Evolutionary conservation across 306 rosid genomes (phyloP), one percentile per base, ranked within the genome.

Genomic region (Glycine latifolia): DNA sequence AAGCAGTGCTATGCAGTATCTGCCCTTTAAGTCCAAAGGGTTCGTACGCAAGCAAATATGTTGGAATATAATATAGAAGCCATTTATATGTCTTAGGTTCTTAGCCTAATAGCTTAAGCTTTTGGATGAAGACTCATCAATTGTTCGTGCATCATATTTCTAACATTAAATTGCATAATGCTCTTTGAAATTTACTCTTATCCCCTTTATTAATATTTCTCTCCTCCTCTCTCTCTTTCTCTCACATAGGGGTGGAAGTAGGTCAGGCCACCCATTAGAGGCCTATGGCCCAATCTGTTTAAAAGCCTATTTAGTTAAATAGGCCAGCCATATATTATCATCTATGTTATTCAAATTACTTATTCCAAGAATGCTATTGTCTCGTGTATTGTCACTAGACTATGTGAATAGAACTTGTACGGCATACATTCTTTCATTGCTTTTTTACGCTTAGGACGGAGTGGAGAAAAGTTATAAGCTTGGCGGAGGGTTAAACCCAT

Each of bases 401-500:
- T 41, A 70, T 43, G n/a, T 76, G 63, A 46, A 77, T 52, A 48
- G 55, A 73, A 60, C 54, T 86, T 67, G 67, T 61, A 39, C 1
- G 7, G 37, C 71, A 75, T 52, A 54, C 37, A 43, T 76, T 77
- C n/a, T 58, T 60, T 56, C 49, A 78, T 60, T 59, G 59, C 14
- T 61, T 62, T 58, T 37, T 11, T 63, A n/a, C n/a, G n/a, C n/a
- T n/a, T n/a, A n/a, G n/a, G n/a, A n/a, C n/a, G n/a, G n/a, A n/a
- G n/a, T n/a, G n/a, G n/a, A n/a, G n/a, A n/a, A n/a, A n/a, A n/a
- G n/a, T n/a, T n/a, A n/a, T n/a, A n/a, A n/a, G n/a, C n/a, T n/a
- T n/a, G n/a, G n/a, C n/a, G n/a, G n/a, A n/a, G n/a, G n/a, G n/a
- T n/a, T n/a, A n/a, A n/a, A n/a, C n/a, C n/a, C n/a, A n/a, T n/a